A percentile compares a stretch with the other conserved stretches of the same genome.
Conservation (phyloP, 345 rosid species). For the Turritis glabra region DNA sequence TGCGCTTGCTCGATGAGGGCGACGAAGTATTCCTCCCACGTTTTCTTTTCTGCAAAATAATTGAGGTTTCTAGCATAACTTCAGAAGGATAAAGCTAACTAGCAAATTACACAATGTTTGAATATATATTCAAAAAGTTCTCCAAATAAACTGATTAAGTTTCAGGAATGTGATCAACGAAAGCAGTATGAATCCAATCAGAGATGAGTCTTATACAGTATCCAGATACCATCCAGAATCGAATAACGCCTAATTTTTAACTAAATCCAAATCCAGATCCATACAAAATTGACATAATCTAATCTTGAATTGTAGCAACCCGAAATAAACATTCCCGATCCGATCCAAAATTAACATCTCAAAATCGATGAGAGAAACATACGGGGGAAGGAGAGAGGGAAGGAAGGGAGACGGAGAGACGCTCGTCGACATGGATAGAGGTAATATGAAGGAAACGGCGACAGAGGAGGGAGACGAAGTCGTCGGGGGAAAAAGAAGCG, state of each 20-base stretch:
- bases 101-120: background rate
- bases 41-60: constrained; percentile 54
- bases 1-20: constrained; percentile 40
- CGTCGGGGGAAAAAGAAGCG: constrained; percentile 72
- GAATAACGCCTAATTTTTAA: background rate
- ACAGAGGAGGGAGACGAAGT: constrained; percentile 61
- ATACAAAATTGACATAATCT: background rate
- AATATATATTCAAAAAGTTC: background rate
- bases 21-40: constrained; percentile 31
- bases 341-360: background rate
- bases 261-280: constrained; percentile 2
- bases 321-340: no score
- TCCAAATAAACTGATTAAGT: background rate
- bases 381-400: constrained; percentile 33
- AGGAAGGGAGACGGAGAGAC: constrained; percentile 59
- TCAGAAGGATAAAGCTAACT: background rate
- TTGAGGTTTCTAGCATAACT: background rate
- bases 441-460: constrained; percentile 68
- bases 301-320: background rate
- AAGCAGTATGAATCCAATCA: background rate
- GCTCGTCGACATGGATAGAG: constrained; percentile 71
- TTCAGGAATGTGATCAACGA: background rate
- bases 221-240: background rate
- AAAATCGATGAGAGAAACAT: constrained; percentile 13
- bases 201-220: background rate